Percentiles rank a stretch among this genome's conserved stretches.
These are phyloP conservation scores for Plantago rigida DNA, from an alignment of 305 asterid genomes.

Conservation along the genomic window DNA sequence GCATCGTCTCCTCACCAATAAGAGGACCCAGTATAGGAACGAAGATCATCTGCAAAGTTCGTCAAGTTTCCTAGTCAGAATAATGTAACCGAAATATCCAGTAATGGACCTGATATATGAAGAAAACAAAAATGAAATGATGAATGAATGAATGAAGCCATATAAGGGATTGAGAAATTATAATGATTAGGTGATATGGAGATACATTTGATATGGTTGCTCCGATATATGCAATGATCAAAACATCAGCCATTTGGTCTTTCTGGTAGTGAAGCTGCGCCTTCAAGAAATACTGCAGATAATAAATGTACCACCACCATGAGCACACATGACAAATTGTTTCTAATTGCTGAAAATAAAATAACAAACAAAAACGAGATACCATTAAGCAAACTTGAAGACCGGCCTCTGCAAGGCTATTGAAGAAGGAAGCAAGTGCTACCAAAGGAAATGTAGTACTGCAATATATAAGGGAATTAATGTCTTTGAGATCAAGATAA, in stretches of 20 bases:
- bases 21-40: slow-evolving; percentile 42
- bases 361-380: slow-evolving; percentile 2
- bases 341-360: slow-evolving; percentile 3
- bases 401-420: slow-evolving; percentile 52
- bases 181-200: not conserved
- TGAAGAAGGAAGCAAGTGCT: slow-evolving; percentile 41
- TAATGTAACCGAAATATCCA: too few relatives aligned
- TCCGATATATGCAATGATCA: slow-evolving; percentile 38
- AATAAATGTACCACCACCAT: slow-evolving; percentile 2
- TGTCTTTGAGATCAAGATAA: not conserved
- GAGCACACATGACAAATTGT: slow-evolving; percentile 8
- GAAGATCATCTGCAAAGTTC: slow-evolving; percentile 33
- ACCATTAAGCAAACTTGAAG: slow-evolving; percentile 40
- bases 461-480: slow-evolving; percentile 19
- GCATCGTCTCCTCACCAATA: slow-evolving; percentile 43
- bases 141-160: not conserved
- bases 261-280: slow-evolving; percentile 46
- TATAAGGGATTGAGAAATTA: not conserved
- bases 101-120: too few relatives aligned
- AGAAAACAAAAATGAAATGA: not conserved
- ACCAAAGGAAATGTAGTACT: slow-evolving; percentile 40
- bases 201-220: slow-evolving; percentile 43
- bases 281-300: slow-evolving; percentile 43
- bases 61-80: slow-evolving; percentile 8
- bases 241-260: slow-evolving; percentile 42